phyloP scores from a whole-genome alignment of 306 rosid genomes.

The Echinosophora koreensis region DNA sequence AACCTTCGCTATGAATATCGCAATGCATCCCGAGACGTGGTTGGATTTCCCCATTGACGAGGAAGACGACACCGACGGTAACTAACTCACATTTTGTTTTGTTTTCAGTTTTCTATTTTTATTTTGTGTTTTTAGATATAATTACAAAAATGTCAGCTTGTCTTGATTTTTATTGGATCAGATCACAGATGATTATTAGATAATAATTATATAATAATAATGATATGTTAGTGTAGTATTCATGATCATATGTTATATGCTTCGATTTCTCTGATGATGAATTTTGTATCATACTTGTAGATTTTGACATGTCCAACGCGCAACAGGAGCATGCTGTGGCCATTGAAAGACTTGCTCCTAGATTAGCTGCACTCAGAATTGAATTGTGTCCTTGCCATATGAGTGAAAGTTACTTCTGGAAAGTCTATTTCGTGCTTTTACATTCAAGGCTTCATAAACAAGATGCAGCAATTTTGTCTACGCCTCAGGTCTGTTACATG shows the following conservation, averaged over 20 bases:
- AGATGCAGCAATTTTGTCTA: slow-evolving; percentile 81
- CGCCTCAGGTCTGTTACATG: slow-evolving; percentile 71
- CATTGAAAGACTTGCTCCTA: slow-evolving; percentile 81
- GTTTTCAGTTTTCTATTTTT: too few species aligned
- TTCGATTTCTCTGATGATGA: background rate
- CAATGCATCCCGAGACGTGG: slow-evolving; percentile 99
- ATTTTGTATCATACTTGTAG: slow-evolving; percentile 54
- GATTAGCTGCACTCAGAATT: slow-evolving; percentile 92
- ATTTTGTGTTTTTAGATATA: too few species aligned
- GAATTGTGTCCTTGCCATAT: slow-evolving; percentile 97
- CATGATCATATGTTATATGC: background rate
- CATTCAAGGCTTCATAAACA: slow-evolving; percentile 88
- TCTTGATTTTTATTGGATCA: background rate
- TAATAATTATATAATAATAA: too few species aligned
- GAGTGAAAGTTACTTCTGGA: slow-evolving; percentile 96
- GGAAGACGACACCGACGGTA: slow-evolving; percentile 85
- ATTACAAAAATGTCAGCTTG: too few species aligned
- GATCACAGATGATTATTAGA: background rate
- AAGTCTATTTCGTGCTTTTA: slow-evolving; percentile 93
- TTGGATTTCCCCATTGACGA: slow-evolving; percentile 94
- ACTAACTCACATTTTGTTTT: background rate
- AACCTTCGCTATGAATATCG: slow-evolving; percentile 83
- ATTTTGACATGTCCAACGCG: slow-evolving; percentile 84
- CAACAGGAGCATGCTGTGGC: slow-evolving; percentile 77
- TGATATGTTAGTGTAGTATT: background rate